These are phyloP conservation scores for Cercospora janseana DNA, from an alignment of 2,329 filamentous ascomycete species.

Conservation along the genomic window DNA sequence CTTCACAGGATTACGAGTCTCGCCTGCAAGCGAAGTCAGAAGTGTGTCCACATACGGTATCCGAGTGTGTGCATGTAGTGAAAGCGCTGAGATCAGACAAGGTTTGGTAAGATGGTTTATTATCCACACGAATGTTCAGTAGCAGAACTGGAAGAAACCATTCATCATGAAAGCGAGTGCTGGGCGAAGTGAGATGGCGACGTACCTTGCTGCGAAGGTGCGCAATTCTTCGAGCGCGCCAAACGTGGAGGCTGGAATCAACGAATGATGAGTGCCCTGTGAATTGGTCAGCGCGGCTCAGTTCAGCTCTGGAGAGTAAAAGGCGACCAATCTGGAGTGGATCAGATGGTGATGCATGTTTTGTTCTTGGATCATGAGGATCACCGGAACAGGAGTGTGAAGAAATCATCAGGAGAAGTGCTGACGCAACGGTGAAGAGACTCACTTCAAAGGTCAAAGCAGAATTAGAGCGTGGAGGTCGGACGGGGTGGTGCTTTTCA, in stretches of 20 bases:
- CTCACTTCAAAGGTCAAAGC: conserved; percentile 15
- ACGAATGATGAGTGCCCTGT: not conserved
- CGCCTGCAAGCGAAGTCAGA: conserved; percentile 7
- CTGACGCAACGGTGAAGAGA: not conserved
- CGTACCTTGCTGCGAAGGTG: conserved; percentile 19
- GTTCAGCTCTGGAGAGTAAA: not conserved
- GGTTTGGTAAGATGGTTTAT: conserved; percentile 40
- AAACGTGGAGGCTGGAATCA: not conserved
- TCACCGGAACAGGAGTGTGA: conserved; percentile 40
- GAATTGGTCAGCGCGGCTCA: not conserved
- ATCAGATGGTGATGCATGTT: conserved; percentile 46
- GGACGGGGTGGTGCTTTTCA: too few relatives aligned
- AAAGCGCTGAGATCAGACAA: conserved; percentile 36
- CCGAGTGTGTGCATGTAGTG: not conserved
- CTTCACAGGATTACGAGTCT: too few relatives aligned
- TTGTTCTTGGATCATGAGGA: conserved; percentile 40
- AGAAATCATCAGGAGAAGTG: conserved; percentile 31
- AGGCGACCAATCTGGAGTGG: conserved; percentile 14
- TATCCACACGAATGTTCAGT: conserved; percentile 40
- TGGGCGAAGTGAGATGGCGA: not conserved
- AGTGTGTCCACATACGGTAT: not conserved
- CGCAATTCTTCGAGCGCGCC: too few relatives aligned
- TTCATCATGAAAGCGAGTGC: conserved; percentile 37
- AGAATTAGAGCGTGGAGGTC: too few relatives aligned
- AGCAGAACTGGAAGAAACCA: conserved; percentile 45